Evolutionary conservation across 148 eudicot species (phyloP), one percentile per base, ranked within the genome.

Genomic region (Vaccinium darrowii): DNA sequence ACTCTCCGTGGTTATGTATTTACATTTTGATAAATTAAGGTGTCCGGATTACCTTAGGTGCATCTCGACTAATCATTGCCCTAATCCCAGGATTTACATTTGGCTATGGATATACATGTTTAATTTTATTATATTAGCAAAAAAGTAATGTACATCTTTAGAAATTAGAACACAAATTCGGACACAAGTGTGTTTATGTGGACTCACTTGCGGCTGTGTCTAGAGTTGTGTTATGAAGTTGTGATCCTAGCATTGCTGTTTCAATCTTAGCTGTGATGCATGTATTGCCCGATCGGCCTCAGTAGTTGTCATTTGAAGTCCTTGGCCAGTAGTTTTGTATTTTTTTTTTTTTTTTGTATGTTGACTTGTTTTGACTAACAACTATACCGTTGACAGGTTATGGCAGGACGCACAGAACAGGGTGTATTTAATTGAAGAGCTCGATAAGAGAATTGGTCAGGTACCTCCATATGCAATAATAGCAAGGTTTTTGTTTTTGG

Each of bases 341-440:
- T 43, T 43, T 43, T 43, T 39, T 39, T 39, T 39, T 39, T 43
- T 43, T 43, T 43, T 36, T 36, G n/a, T 13, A 69, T 33, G 2
- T 23, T 18, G 49, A 18, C 30, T 56, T 39, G 23, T 19, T 53
- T 82, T 86, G 23, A 23, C 13, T 78, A 19, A 51, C 58, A 39
- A 36, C 72, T 83, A 67, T 82, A 39, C 33, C 85, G 86, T 85
- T 84, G 56, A 53, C 92, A 95, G 98, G 87, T 87, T 95, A 88
- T 95, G 98, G 98, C 97, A 92, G 86, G 97, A 94, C 43, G 94
- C 98, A 6, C 91, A 92, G 88, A 91, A 86, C 86, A 86, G 98
- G 86, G 97, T 92, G 82, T 87, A 91, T 88, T 56, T 95, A 27
- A 89, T 90, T 62, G 84, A 89, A 82, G 95, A 94, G 87, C 95